Base-by-base conservation (phyloP, 306 rosid species). In the Inga laurina region DNA sequence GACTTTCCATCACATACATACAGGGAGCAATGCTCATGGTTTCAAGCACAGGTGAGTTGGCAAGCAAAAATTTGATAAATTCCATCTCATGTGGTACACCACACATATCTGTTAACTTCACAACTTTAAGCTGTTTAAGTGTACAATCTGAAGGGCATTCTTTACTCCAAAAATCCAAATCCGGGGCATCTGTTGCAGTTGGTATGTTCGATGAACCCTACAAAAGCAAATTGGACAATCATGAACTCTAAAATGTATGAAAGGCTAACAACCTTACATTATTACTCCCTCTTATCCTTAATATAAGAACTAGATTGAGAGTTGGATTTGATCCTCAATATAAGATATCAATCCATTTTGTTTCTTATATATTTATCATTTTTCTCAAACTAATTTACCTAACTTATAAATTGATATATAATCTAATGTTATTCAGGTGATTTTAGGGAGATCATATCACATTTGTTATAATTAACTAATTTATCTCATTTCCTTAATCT, bases 51-150 rank as follows among this genome's bases (percentile, higher is more conserved):
- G 94, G 97, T 44, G 97, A 91, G 51, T 72, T 87, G 72, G 82
- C 83, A 77, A 96, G 91, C 89, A 96, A 87, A 88, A 87, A 90
- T 77, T 88, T 94, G 85, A 91, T 87, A 46, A 94, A 89, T 79
- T 87, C 95, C 94, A 92, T 88, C 82, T 94, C 99, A 30, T 90
- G 97, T 5, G 88, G 93, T 81, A 89, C 85, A 77, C 97, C 93
- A 37, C 94, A 89, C 92, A 92, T 89, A 64, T 92, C 97, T 43
- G 91, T 79, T 83, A 92, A 88, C 85, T 90, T 88, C 86, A 96
- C 95, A 76, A 77, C 80, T 88, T 76, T 91, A 72, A 96, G 97
- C 61, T 74, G 86, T 75, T 61, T 57, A 22, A 92, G 90, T 72
- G 77, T 68, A 85, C 81, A 84, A 74, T 81, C 86, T 0, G 84